Evolutionary conservation across 2,329 filamentous ascomycete genomes (phyloP), one percentile per base, ranked within the genome.

Genomic region (Aspergillus caelatus): DNA sequence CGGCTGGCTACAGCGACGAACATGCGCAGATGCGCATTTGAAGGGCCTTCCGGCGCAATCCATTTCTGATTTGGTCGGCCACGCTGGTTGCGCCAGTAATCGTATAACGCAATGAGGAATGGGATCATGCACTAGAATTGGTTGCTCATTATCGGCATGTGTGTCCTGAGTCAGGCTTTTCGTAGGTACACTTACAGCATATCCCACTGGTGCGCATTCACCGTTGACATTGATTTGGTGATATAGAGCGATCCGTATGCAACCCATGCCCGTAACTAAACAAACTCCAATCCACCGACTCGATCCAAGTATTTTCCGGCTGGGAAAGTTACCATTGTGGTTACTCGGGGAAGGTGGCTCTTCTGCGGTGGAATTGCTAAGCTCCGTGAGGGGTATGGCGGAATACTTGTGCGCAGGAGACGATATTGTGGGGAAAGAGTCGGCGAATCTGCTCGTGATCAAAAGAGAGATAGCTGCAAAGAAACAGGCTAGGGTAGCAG

Each of bases 141-240:
- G 30, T 21, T 28, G 19, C 8, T 41, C 68, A 72, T 63, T 57
- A 75, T 62, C 60, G 56, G 28, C 39, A 57, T 53, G 26, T 45
- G 26, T 43, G 32, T 19, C 11, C 14, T 62, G 30, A 19, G 19
- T 46, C 21, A 39, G 26, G 19, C 3, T 28, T 5, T 23, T 41
- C 63, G 58, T 11, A 32, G 26, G 2, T 36, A 50, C 23, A 67
- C 76, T 72, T 73, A 79, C 77, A 58, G 72, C 61, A 67, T 73
- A 75, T 65, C 74, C 75, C 39, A 69, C 53, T 26, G 68, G 72
- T 23, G 78, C 73, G 68, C 83, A 85, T 72, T 84, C 79, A 14
- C 75, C 74, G 54, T 81, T 77, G 28, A 72, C 66, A 12, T 80
- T 72, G 4, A 81, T 72, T 58, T 76, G 75, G 43, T 80, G 78